Base-by-base conservation (phyloP, 257 asterid species). In the Primulina eburnea region DNA sequence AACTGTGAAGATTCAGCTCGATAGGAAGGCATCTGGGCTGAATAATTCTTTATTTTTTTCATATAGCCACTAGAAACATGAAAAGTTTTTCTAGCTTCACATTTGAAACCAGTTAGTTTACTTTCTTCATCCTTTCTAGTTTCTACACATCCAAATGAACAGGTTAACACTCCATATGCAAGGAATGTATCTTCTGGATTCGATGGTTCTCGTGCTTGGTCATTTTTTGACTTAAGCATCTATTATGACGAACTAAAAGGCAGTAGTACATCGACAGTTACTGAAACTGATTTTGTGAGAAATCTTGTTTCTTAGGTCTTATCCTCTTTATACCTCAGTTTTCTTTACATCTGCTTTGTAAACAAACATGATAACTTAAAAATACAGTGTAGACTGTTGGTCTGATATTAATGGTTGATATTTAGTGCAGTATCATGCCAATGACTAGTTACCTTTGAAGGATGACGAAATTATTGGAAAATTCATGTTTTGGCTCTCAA, bases 221-320 rank as follows among this genome's bases (percentile, higher is more conserved):
- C 92, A 8, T 84, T 88, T 70, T 84, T 84, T 33, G 86, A 88
- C 82, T 75, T 82, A 77, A 81, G 71, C 73, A 34, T 38, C 24
- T 65, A 76, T 33, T 78, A 82, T 50, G 87, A 84, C 2, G 85
- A 86, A 60, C 71, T 81, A 70, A 75, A 76, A 47, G 86, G 80
- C 57, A 73, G 73, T 66, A 73, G 73, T 66, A 24, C 82, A 38
- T 64, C 73, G 47, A 84, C 90, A 38, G 66, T 79, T n/a, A 50
- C 84, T 56, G 87, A 84, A 72, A 86, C 84, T 32, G 88, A 88
- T 75, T 77, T 82, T 57, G 89, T 85, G 72, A 80, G 89, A 63
- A 68, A 3, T 7, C 58, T 30, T 52, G 17, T 56, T 63, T 7
- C 28, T 9, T 16, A 3, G n/a, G 12, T 58, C 7, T 26, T 67